These are phyloP conservation scores for Teunomyces cretensis DNA, from an alignment of 805 yeast species.

Conservation along the genomic window DNA sequence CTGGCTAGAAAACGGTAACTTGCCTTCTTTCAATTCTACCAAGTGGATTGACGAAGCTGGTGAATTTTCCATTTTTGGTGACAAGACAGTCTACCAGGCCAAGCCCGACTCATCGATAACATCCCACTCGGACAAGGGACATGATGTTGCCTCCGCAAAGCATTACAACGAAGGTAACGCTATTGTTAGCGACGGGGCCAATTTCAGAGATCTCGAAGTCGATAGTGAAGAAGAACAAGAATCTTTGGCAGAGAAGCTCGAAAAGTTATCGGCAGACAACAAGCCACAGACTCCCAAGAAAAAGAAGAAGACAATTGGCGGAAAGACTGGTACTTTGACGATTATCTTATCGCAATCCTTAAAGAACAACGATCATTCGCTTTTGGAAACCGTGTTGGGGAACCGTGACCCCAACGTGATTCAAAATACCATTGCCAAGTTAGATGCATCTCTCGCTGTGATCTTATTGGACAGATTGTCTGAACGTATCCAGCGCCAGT, in stretches of 20 bases:
- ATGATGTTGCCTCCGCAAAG: constrained; percentile 53
- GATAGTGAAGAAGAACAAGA: constrained; percentile 46
- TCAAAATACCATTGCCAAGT: constrained; percentile 48
- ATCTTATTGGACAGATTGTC: constrained; percentile 51
- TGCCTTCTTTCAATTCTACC: constrained; percentile 57
- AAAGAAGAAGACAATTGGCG: constrained; percentile 40
- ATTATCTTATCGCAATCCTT: constrained; percentile 87
- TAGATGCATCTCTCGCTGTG: constrained; percentile 51
- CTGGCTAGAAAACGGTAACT: constrained; percentile 63
- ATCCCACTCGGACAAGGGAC: constrained; percentile 45
- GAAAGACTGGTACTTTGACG: constrained; percentile 68
- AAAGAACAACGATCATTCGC: constrained; percentile 78
- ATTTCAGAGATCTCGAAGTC: constrained; percentile 54
- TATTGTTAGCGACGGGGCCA: constrained; percentile 62
- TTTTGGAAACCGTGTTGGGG: constrained; percentile 78
- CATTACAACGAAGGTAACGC: constrained; percentile 63
- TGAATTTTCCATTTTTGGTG: constrained; percentile 21
- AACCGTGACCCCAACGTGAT: constrained; percentile 52
- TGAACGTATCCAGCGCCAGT: constrained; percentile 52
- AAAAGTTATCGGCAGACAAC: constrained; percentile 28
- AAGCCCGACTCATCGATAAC: constrained; percentile 42
- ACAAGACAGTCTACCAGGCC: constrained; percentile 30
- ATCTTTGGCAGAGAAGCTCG: constrained; percentile 55
- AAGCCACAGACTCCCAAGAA: constrained; percentile 20
- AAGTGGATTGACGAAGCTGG: constrained; percentile 44